These are phyloP conservation scores for Gossypium raimondii DNA, from an alignment of 345 rosid species.

Conservation along the genomic window DNA sequence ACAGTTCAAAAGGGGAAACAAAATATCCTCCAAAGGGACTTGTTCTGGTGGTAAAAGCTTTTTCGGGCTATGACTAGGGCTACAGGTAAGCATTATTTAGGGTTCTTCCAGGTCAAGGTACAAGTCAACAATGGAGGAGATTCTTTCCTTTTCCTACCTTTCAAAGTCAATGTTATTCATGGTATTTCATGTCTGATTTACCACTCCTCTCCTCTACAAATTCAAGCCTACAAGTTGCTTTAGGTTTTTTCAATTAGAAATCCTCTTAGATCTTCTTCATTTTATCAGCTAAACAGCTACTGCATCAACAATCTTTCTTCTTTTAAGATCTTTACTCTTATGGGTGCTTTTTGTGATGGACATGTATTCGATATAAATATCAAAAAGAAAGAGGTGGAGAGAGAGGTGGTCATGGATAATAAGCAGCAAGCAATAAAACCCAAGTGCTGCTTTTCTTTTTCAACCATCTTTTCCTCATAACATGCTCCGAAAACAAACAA, in stretches of 20 bases:
- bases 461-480: slow-evolving; percentile 18
- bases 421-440: neutral
- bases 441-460: slow-evolving; percentile 13
- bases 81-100: slow-evolving; percentile 17
- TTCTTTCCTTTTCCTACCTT: neutral
- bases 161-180: slow-evolving; percentile 2
- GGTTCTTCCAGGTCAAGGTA: slow-evolving; percentile 23
- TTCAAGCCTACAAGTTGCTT: slow-evolving; percentile 11
- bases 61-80: slow-evolving; percentile 19
- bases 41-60: slow-evolving; percentile 1
- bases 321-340: too few relatives aligned
- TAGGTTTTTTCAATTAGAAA: neutral
- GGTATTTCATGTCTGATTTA: slow-evolving; percentile 10
- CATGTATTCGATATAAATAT: neutral
- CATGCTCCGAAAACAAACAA: slow-evolving; percentile 4
- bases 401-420: slow-evolving; percentile 9
- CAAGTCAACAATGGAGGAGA: slow-evolving; percentile 13
- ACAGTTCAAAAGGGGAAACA: neutral
- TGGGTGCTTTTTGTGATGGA: neutral
- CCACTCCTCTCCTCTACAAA: neutral
- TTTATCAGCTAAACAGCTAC: too few relatives aligned
- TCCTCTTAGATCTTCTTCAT: too few relatives aligned
- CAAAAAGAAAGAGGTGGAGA: neutral
- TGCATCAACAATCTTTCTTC: too few relatives aligned
- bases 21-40: neutral